These are phyloP conservation scores for Cicer cuneatum DNA, from an alignment of 306 rosid species.

Conservation along the genomic window DNA sequence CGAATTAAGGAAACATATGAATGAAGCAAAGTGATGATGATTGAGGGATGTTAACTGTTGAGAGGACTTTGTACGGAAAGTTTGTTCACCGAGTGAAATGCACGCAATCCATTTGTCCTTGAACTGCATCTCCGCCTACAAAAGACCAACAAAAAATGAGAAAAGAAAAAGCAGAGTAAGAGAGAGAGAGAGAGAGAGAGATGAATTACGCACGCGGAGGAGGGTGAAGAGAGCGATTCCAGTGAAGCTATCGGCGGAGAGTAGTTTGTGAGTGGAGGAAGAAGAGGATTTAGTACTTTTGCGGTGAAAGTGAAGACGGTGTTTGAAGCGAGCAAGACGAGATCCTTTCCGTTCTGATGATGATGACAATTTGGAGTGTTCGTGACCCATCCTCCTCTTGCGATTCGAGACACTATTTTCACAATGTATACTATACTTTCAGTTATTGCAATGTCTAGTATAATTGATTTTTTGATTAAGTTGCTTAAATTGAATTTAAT, in stretches of 20 bases:
- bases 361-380: conserved; percentile 50
- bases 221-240: conserved; percentile 86
- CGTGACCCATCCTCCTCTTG: conserved; percentile 76
- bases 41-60: conserved; percentile 54
- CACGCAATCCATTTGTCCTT: conserved; percentile 96
- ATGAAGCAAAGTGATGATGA: neutral
- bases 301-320: conserved; percentile 52
- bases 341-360: conserved; percentile 42
- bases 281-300: neutral
- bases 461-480: too few relatives aligned
- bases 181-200: neutral
- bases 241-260: conserved; percentile 60
- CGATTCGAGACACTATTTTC: too few relatives aligned
- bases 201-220: conserved; percentile 50
- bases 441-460: too few relatives aligned
- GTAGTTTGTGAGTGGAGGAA: conserved; percentile 48
- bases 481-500: too few relatives aligned
- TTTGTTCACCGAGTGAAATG: conserved; percentile 87
- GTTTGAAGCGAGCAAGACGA: conserved; percentile 63
- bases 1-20: neutral
- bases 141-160: neutral
- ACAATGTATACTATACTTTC: too few relatives aligned
- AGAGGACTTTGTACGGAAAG: conserved; percentile 80
- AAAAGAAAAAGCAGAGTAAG: neutral
- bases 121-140: conserved; percentile 91